Evolutionary conservation across 148 eudicot species (phyloP).

Genomic region (Tetragonia tetragonoides): DNA sequence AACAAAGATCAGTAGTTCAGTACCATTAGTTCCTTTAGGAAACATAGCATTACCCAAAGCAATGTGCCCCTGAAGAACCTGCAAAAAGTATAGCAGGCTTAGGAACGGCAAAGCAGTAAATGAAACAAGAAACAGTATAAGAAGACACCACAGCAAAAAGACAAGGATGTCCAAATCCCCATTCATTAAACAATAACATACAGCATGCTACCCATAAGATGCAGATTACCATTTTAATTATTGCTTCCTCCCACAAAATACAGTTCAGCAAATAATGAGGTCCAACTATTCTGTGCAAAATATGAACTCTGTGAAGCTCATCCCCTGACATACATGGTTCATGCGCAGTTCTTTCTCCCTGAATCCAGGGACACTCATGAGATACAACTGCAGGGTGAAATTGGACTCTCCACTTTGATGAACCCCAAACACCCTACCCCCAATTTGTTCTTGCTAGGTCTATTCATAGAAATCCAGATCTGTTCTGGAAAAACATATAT

Average conservation of each 20-base stretch:
- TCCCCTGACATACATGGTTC: too few relatives aligned
- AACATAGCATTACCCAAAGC: constrained; percentile 81
- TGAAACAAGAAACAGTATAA: not conserved
- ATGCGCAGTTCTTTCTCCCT: too few relatives aligned
- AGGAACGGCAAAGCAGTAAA: not conserved
- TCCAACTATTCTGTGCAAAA: too few relatives aligned
- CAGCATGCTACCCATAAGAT: not conserved
- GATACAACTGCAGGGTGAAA: too few relatives aligned
- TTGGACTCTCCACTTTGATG: too few relatives aligned
- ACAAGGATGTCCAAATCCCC: not conserved
- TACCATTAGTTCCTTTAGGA: constrained; percentile 95
- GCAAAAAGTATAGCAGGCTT: constrained; percentile 7
- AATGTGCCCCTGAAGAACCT: constrained; percentile 97
- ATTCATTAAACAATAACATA: not conserved
- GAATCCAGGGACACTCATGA: too few relatives aligned
- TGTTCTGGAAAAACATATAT: too few relatives aligned
- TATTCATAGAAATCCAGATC: too few relatives aligned
- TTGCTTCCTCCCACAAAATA: not conserved
- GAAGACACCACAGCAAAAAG: not conserved
- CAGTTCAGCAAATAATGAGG: too few relatives aligned
- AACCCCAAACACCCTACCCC: too few relatives aligned
- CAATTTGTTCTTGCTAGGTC: too few relatives aligned
- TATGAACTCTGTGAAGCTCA: too few relatives aligned
- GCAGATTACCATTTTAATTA: not conserved
- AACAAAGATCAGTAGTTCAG: constrained; percentile 11